phyloP scores from a whole-genome alignment of 140 eudicot species.

The Ambrosia hybrid region DNA sequence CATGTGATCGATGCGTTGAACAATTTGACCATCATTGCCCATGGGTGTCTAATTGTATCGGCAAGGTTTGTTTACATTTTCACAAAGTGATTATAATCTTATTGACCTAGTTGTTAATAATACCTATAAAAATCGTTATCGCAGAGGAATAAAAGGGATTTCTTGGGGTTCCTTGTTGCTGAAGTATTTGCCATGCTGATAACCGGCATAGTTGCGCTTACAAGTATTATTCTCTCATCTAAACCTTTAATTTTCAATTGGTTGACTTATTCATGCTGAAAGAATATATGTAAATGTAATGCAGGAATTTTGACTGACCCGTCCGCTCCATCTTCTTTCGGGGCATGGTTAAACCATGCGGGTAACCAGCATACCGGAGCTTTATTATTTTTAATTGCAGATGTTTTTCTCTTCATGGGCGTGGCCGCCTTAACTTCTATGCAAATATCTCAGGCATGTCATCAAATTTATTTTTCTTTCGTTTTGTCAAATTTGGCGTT shows the following conservation, averaged over 20 bases:
- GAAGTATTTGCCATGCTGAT: constrained; percentile 87
- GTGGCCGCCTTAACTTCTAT: constrained; percentile 72
- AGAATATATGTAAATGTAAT: constrained; percentile 2
- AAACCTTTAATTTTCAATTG: constrained; percentile 15
- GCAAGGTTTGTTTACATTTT: constrained; percentile 56
- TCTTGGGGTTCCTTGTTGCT: constrained; percentile 70
- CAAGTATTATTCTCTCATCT: constrained; percentile 46
- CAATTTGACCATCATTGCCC: constrained; percentile 97
- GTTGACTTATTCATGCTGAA: constrained; percentile 21
- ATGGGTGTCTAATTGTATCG: constrained; percentile 92
- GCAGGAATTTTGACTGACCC: constrained; percentile 89
- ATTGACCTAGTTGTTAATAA: constrained; percentile 5
- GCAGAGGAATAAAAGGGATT: constrained; percentile 96
- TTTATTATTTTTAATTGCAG: constrained; percentile 58
- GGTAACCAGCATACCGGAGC: constrained; percentile 76
- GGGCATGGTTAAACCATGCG: constrained; percentile 83
- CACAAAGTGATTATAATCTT: constrained; percentile 1
- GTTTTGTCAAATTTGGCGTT: neutral
- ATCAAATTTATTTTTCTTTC: constrained; percentile 13
- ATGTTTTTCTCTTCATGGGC: constrained; percentile 70
- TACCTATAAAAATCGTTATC: constrained; percentile 15
- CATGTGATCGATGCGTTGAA: constrained; percentile 93
- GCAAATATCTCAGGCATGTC: constrained; percentile 78
- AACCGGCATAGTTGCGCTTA: constrained; percentile 73
- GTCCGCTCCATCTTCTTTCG: constrained; percentile 76